Percentiles rank a stretch among this genome's conserved stretches.
Evolutionary conservation across 169 alveolate species (phyloP).

Genomic region (Plasmodium cynomolgi): DNA sequence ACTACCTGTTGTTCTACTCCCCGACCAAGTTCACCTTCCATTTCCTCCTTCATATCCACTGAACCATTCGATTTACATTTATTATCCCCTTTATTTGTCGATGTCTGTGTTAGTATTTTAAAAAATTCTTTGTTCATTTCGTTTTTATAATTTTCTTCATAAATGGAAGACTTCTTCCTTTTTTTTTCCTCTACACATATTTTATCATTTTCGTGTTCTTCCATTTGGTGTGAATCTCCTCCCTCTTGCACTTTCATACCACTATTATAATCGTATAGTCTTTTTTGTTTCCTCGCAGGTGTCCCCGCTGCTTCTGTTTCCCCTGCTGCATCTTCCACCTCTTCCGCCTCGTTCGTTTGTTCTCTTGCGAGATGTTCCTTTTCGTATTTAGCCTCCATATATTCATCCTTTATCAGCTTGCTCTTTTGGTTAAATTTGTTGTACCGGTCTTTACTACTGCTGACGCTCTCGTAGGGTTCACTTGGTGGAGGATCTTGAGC

Average conservation of each 20-base stretch:
- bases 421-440: not conserved
- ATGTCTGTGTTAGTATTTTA: slow-evolving; percentile 4
- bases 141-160: slow-evolving; percentile 21
- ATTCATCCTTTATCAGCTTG: not conserved
- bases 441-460: not conserved
- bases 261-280: not conserved
- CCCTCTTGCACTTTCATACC: not conserved
- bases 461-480: not conserved
- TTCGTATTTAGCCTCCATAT: not conserved
- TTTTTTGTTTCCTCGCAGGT: not conserved
- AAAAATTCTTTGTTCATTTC: slow-evolving; percentile 4
- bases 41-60: not conserved
- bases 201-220: slow-evolving; percentile 13
- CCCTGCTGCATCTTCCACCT: not conserved
- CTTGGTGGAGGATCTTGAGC: not conserved
- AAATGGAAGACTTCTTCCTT: slow-evolving; percentile 1
- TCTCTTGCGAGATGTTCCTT: not conserved
- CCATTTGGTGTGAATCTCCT: not conserved
- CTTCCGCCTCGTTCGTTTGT: not conserved
- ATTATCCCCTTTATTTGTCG: slow-evolving; percentile 1
- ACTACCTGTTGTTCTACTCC: not conserved
- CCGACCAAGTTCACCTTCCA: not conserved
- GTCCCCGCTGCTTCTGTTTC: not conserved
- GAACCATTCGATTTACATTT: not conserved
- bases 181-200: not conserved